These are phyloP conservation scores for Phenoliferia sp. DNA, from an alignment of 1,284 basidiomycete genomes.

Conservation along the genomic window DNA sequence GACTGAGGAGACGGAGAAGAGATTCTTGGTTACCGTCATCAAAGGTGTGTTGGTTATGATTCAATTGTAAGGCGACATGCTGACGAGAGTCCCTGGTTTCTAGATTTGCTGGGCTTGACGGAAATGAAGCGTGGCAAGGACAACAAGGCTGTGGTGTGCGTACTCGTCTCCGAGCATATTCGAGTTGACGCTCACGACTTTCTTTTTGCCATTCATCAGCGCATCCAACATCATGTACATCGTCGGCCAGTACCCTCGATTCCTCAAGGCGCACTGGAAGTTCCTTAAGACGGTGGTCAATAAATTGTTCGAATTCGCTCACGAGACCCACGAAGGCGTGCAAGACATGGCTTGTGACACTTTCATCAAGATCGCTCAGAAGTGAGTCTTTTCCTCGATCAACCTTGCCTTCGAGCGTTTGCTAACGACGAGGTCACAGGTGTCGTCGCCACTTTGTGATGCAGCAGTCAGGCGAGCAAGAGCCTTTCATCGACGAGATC, in stretches of 20 bases:
- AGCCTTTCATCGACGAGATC: conserved; percentile 98
- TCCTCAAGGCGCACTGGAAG: conserved; percentile 99
- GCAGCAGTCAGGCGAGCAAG: conserved; percentile 94
- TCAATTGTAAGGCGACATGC: background rate
- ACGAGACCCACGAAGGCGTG: conserved; percentile 99
- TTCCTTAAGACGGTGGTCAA: conserved; percentile 99
- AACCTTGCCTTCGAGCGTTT: background rate
- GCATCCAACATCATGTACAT: conserved; percentile 99
- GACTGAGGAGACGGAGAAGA: conserved; percentile 99
- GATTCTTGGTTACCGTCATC: conserved; percentile 98
- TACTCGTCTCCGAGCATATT: background rate
- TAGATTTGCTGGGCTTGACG: conserved; percentile 80
- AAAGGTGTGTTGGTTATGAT: conserved; percentile 54
- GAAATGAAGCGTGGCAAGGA: conserved; percentile 99
- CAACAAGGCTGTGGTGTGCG: conserved; percentile 91
- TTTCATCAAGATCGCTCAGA: conserved; percentile 99
- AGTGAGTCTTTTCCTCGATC: conserved; percentile 43
- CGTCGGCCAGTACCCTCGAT: conserved; percentile 98
- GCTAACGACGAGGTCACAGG: conserved; percentile 1
- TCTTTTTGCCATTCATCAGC: background rate
- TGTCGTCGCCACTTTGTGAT: conserved; percentile 97
- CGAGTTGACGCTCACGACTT: background rate
- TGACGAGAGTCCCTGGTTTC: background rate
- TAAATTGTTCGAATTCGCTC: conserved; percentile 99
- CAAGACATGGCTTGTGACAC: conserved; percentile 99